phyloP scores from a whole-genome alignment of 2,329 filamentous ascomycete species.

The Bipolaris cookei region DNA sequence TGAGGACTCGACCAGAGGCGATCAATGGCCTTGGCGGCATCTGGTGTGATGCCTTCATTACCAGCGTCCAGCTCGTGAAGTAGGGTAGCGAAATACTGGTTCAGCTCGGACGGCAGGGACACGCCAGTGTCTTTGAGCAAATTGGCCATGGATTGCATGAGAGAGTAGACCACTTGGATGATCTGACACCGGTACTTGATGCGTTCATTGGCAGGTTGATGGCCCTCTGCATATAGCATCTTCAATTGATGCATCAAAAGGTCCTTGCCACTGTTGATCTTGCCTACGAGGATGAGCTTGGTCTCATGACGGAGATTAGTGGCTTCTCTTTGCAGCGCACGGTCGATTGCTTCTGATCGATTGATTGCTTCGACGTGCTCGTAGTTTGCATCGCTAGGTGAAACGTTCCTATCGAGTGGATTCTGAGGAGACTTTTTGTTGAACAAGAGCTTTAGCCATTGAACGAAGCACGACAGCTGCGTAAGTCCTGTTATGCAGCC shows the following conservation, averaged over 20 bases:
- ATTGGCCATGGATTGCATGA: constrained; percentile 46
- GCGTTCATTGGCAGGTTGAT: constrained; percentile 41
- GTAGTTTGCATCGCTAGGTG: constrained; percentile 41
- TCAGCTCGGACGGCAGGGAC: constrained; percentile 32
- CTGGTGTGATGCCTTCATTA: constrained; percentile 32
- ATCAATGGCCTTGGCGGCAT: constrained; percentile 36
- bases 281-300: constrained; percentile 43
- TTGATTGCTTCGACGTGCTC: constrained; percentile 40
- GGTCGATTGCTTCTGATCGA: constrained; percentile 47
- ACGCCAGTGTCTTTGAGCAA: constrained; percentile 46
- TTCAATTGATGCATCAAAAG: constrained; percentile 48
- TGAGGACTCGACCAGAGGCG: constrained; percentile 39
- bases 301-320: constrained; percentile 42
- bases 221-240: constrained; percentile 44
- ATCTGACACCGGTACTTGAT: constrained; percentile 34
- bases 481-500: constrained; percentile 38
- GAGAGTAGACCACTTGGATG: constrained; percentile 39
- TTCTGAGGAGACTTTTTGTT: constrained; percentile 35
- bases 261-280: constrained; percentile 41
- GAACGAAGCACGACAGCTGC: constrained; percentile 41
- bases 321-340: constrained; percentile 43
- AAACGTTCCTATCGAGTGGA: constrained; percentile 20
- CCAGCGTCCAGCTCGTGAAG: constrained; percentile 45
- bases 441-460: constrained; percentile 42
- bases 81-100: constrained; percentile 40